These are phyloP conservation scores for Ascochyta clinopodiicola DNA, from an alignment of 2,329 filamentous ascomycete genomes.

Conservation along the genomic window DNA sequence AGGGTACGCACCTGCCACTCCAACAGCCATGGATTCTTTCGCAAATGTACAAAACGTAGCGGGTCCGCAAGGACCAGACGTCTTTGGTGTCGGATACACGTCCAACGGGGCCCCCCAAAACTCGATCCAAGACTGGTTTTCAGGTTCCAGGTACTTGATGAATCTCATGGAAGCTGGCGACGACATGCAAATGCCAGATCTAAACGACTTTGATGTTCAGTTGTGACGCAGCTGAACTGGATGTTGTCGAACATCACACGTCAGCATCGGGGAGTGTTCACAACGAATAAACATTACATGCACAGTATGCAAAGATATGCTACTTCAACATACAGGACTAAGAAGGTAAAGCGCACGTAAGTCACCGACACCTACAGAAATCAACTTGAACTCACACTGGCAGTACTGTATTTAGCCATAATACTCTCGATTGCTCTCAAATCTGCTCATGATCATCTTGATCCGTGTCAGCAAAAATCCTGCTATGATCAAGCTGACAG, in stretches of 20 bases:
- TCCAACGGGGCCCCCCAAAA: slow-evolving; percentile 44
- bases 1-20: slow-evolving; percentile 12
- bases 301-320: no score
- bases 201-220: slow-evolving; percentile 16
- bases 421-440: background rate
- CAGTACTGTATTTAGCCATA: no score
- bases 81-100: slow-evolving; percentile 8
- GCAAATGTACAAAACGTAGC: background rate
- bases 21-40: slow-evolving; percentile 17
- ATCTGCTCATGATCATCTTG: background rate
- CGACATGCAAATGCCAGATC: slow-evolving; percentile 52
- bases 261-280: background rate
- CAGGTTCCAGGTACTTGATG: slow-evolving; percentile 69
- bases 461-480: background rate
- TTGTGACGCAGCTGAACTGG: background rate
- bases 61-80: slow-evolving; percentile 12
- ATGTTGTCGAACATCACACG: background rate
- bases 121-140: slow-evolving; percentile 68
- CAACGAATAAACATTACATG: background rate
- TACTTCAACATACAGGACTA: no score
- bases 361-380: no score
- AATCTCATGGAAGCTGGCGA: slow-evolving; percentile 64
- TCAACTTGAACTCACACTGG: no score
- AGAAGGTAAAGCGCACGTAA: no score
- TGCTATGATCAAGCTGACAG: background rate